Conservation (phyloP, 108 stramenopile genomes). For the Nitzschia palea region DNA sequence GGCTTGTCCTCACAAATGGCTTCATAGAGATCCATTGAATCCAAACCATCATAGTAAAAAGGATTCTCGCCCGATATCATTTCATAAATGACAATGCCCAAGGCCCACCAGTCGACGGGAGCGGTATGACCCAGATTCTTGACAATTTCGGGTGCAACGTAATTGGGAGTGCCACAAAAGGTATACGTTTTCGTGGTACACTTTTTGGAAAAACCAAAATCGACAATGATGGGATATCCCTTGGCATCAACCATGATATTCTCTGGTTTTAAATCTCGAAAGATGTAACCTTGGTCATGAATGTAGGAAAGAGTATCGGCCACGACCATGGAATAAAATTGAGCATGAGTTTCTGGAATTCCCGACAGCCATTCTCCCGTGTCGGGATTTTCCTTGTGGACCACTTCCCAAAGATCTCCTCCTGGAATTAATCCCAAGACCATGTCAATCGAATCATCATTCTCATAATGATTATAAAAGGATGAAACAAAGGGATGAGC, state of each 20-base stretch:
- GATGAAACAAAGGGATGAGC: slow-evolving; percentile 90
- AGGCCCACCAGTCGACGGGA: slow-evolving; percentile 90
- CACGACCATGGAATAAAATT: slow-evolving; percentile 31
- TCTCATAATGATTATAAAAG: slow-evolving; percentile 77
- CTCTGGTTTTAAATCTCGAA: slow-evolving; percentile 93
- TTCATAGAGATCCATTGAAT: slow-evolving; percentile 69
- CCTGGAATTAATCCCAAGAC: slow-evolving; percentile 69
- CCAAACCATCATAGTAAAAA: slow-evolving; percentile 51
- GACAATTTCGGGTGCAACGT: slow-evolving; percentile 81
- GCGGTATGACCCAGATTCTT: slow-evolving; percentile 80
- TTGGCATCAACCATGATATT: slow-evolving; percentile 65
- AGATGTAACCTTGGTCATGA: slow-evolving; percentile 80
- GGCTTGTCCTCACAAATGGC: slow-evolving; percentile 66
- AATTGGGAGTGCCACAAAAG: slow-evolving; percentile 91
- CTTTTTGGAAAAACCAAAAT: slow-evolving; percentile 80
- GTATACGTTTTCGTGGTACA: slow-evolving; percentile 74
- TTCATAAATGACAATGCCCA: slow-evolving; percentile 90
- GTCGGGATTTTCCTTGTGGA: slow-evolving; percentile 56
- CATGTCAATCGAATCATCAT: slow-evolving; percentile 60
- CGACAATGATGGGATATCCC: slow-evolving; percentile 87
- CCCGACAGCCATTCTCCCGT: slow-evolving; percentile 52
- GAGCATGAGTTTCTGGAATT: slow-evolving; percentile 47
- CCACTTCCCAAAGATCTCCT: slow-evolving; percentile 79
- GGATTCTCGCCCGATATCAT: slow-evolving; percentile 68
- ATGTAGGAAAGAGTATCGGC: slow-evolving; percentile 83